These are phyloP conservation scores for Phytophthora chlamydospora DNA, from an alignment of 352 stramenopile species.

Conservation along the genomic window DNA sequence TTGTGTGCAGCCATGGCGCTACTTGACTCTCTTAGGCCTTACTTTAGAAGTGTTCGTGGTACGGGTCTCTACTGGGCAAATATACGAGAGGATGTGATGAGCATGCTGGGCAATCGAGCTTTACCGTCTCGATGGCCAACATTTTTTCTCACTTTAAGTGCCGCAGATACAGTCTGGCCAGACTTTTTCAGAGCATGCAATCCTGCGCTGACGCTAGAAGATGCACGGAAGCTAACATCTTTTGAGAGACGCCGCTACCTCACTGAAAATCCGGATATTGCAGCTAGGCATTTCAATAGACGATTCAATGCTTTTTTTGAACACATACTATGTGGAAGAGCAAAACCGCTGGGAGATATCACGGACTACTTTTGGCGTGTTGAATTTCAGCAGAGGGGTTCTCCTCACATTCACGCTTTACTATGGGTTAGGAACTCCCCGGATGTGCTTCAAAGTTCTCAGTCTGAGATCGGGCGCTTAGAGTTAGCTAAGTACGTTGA, in stretches of 20 bases:
- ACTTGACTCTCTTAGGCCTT: no score
- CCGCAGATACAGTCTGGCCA: no score
- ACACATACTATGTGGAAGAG: neutral
- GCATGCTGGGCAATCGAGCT: no score
- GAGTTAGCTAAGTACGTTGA: conserved; percentile 8
- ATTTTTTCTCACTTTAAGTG: no score
- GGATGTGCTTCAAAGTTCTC: conserved; percentile 14
- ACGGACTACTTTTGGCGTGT: conserved; percentile 32
- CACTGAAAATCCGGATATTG: conserved; percentile 30
- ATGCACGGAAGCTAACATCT: no score
- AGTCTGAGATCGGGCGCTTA: neutral
- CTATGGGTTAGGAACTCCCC: conserved; percentile 25
- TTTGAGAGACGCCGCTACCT: conserved; percentile 3
- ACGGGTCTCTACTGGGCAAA: no score
- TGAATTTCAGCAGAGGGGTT: conserved; percentile 27
- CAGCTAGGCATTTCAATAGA: conserved; percentile 23
- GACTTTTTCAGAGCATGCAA: no score
- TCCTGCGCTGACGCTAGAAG: no score
- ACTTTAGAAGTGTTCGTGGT: no score
- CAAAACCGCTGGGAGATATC: conserved; percentile 9
- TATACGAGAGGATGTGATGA: no score
- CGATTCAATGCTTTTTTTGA: conserved; percentile 32
- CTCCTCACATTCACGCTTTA: conserved; percentile 25
- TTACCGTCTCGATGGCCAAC: no score
- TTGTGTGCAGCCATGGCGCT: no score